These are phyloP conservation scores for maize (Zea mays) DNA, from an alignment of 176 grass and related monocot species.

Conservation along the genomic window Zm-B73-REFERENCE-NAM-5.0 NC_050096.1:271759501-271760000, in stretches of 20 bases:
- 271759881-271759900: conserved; percentile 89
- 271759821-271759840: not conserved
- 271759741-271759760: not conserved
- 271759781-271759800: not conserved
- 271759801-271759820: conserved; percentile 6
- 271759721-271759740: not conserved
- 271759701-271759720: not conserved
- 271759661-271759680: not conserved
- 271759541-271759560: not conserved
- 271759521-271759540: not conserved
- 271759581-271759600: not conserved
- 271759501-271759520: conserved; percentile 22
- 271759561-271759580: not conserved
- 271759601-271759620: not conserved
- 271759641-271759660: not conserved
- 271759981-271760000: conserved; percentile 96
- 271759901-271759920: conserved; percentile 87
- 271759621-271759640: not conserved
- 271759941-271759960: conserved; percentile 99
- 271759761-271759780: conserved; percentile 14
- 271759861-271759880: conserved; percentile 89
- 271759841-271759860: conserved; percentile 40
- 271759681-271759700: not conserved
- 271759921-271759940: conserved; percentile 99
- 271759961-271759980: conserved; percentile 98